Evolutionary conservation across 164 flowering plant genomes (phyloP).

Genomic region (Nelumbo lutea): DNA sequence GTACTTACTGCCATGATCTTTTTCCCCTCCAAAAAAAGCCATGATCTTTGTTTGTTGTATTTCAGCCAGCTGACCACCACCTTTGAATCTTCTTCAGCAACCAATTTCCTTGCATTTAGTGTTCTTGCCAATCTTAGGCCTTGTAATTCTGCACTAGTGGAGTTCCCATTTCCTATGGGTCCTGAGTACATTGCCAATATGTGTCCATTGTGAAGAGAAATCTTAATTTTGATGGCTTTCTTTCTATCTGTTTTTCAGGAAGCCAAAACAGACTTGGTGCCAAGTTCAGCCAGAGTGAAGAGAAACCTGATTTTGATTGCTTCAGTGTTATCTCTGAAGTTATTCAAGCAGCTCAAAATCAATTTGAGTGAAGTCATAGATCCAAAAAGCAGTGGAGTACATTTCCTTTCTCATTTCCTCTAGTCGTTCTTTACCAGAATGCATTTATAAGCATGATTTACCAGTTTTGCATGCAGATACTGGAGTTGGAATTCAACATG

Average conservation of each 20-base stretch:
- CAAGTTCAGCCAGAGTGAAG: conserved; percentile 4
- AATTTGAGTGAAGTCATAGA: conserved; percentile 25
- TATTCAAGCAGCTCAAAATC: conserved; percentile 26
- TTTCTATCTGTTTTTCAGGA: conserved; percentile 20
- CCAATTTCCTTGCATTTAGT: too few relatives aligned
- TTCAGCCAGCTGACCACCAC: too few relatives aligned
- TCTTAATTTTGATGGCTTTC: too few relatives aligned
- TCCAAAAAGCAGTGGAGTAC: conserved; percentile 30
- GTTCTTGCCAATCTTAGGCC: too few relatives aligned
- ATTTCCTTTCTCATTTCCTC: conserved; percentile 20
- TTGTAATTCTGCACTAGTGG: too few relatives aligned
- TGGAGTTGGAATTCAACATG: too few relatives aligned
- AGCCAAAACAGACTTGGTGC: conserved; percentile 3
- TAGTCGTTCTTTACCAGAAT: neutral
- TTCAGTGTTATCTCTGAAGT: conserved; percentile 33
- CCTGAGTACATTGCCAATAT: too few relatives aligned
- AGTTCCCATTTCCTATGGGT: too few relatives aligned
- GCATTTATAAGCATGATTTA: neutral
- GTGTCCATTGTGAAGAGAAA: too few relatives aligned
- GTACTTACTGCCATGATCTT: too few relatives aligned
- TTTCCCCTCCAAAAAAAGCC: too few relatives aligned
- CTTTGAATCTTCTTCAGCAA: too few relatives aligned
- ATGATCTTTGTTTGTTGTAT: neutral
- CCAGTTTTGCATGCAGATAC: neutral
- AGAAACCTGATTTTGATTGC: conserved; percentile 16